phyloP scores from a whole-genome alignment of 2,329 filamentous ascomycete genomes.

The Pestalotiopsis sp. region DNA sequence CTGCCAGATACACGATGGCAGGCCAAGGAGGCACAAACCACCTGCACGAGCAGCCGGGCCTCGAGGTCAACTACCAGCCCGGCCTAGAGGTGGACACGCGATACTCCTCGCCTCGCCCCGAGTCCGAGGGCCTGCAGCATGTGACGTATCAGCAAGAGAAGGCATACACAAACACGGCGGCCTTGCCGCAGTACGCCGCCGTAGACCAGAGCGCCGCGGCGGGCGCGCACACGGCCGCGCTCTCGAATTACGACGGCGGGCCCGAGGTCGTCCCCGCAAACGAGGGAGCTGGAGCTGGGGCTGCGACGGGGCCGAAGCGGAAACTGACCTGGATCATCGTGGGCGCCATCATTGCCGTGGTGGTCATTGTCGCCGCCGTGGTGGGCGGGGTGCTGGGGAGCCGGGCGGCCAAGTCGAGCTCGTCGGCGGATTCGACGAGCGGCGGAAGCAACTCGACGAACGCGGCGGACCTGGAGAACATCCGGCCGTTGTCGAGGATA shows the following conservation, averaged over 20 bases:
- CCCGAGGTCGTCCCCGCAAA: background rate
- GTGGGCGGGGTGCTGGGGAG: constrained; percentile 13
- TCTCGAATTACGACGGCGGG: background rate
- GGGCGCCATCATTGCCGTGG: background rate
- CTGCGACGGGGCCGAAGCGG: background rate
- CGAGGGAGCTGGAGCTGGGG: background rate
- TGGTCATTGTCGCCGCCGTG: constrained; percentile 11
- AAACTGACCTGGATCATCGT: constrained; percentile 6
- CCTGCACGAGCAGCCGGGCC: background rate
- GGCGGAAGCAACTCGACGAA: background rate
- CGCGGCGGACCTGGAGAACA: background rate
- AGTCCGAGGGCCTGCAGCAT: background rate
- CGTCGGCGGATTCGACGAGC: background rate
- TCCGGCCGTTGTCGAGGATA: constrained; percentile 3
- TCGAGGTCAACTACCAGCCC: constrained; percentile 1
- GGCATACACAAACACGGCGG: background rate
- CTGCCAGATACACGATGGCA: background rate
- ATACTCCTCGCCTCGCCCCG: background rate
- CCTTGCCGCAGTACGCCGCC: background rate
- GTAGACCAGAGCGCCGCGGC: background rate
- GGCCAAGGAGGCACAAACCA: background rate
- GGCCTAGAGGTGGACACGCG: constrained; percentile 9
- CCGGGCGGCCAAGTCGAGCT: background rate
- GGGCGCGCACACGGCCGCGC: background rate
- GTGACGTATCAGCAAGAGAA: background rate